A percentile compares a stretch with the other conserved stretches of the same genome.
phyloP scores from a whole-genome alignment of 495 filamentous ascomycete species.

The Neurospora sp. region DNA sequence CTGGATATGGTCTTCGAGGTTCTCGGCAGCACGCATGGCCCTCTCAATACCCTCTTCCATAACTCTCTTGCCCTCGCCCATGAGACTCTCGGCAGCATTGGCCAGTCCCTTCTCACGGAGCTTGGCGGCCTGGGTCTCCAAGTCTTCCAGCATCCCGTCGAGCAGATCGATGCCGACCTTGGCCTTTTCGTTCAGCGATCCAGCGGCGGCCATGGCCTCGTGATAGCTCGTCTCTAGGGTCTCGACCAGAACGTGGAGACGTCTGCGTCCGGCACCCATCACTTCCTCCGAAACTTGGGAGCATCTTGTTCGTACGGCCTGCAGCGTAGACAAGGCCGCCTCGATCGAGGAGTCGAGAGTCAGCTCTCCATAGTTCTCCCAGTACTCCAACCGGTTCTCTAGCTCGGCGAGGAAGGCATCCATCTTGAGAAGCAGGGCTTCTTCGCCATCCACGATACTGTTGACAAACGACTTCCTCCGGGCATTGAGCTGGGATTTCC shows the following conservation, averaged over 20 bases:
- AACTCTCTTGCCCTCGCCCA: slow-evolving; percentile 58
- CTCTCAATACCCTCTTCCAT: slow-evolving; percentile 79
- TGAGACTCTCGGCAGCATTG: slow-evolving; percentile 58
- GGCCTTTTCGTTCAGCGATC: slow-evolving; percentile 83
- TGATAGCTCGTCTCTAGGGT: slow-evolving; percentile 87
- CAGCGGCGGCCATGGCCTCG: slow-evolving; percentile 74
- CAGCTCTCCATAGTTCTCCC: slow-evolving; percentile 78
- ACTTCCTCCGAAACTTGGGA: slow-evolving; percentile 84
- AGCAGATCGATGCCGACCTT: slow-evolving; percentile 77
- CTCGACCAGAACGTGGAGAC: slow-evolving; percentile 83
- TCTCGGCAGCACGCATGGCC: slow-evolving; percentile 65
- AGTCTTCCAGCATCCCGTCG: slow-evolving; percentile 70
- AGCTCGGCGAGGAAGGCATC: slow-evolving; percentile 86
- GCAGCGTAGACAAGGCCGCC: slow-evolving; percentile 71
- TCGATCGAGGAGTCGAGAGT: slow-evolving; percentile 73
- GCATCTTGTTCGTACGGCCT: slow-evolving; percentile 79
- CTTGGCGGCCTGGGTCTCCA: slow-evolving; percentile 69
- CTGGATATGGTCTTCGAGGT: slow-evolving; percentile 69
- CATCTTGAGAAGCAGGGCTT: slow-evolving; percentile 52
- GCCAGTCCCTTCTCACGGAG: slow-evolving; percentile 47
- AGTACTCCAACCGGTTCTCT: slow-evolving; percentile 73
- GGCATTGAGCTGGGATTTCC: slow-evolving; percentile 56
- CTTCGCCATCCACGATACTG: slow-evolving; percentile 50
- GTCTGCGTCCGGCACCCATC: slow-evolving; percentile 73
- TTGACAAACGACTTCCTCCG: slow-evolving; percentile 52